These are phyloP conservation scores for Diutina catenulata DNA, from an alignment of 1,139 yeast genomes.

Conservation along the genomic window DNA sequence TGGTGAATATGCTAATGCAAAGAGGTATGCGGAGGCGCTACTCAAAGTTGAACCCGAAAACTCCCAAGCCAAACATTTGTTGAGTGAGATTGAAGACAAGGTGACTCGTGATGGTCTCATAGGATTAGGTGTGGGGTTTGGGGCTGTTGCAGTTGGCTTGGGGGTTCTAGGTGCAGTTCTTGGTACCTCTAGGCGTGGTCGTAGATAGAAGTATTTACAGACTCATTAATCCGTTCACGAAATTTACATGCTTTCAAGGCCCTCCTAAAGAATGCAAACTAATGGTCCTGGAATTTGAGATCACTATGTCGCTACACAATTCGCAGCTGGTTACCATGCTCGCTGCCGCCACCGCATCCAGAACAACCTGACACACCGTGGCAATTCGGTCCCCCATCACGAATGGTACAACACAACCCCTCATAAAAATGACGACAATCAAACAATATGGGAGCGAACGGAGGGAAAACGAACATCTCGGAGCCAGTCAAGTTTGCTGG, in stretches of 20 bases:
- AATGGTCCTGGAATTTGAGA: too few species aligned
- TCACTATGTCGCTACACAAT: too few species aligned
- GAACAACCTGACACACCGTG: constrained; percentile 1
- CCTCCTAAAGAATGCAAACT: too few species aligned
- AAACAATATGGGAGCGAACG: background rate
- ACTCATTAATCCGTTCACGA: too few species aligned
- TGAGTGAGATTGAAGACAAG: constrained; percentile 70
- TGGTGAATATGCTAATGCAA: constrained; percentile 79
- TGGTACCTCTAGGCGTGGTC: too few species aligned
- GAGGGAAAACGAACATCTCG: constrained; percentile 1
- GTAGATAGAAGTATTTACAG: too few species aligned
- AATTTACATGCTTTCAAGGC: too few species aligned
- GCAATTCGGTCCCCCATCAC: constrained; percentile 4
- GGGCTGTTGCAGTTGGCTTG: constrained; percentile 73
- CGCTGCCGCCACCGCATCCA: background rate
- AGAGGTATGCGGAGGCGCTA: constrained; percentile 72
- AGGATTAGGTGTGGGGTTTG: constrained; percentile 81
- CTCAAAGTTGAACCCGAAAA: constrained; percentile 75
- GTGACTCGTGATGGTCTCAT: constrained; percentile 79
- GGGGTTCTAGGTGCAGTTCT: constrained; percentile 50
- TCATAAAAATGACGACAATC: constrained; percentile 2
- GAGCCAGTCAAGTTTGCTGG: background rate
- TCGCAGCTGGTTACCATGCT: too few species aligned
- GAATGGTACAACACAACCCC: constrained; percentile 2
- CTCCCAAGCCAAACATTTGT: constrained; percentile 59